Evolutionary conservation across 139 green algal species (phyloP).

Genomic region (Chlamydomonas applanata): DNA sequence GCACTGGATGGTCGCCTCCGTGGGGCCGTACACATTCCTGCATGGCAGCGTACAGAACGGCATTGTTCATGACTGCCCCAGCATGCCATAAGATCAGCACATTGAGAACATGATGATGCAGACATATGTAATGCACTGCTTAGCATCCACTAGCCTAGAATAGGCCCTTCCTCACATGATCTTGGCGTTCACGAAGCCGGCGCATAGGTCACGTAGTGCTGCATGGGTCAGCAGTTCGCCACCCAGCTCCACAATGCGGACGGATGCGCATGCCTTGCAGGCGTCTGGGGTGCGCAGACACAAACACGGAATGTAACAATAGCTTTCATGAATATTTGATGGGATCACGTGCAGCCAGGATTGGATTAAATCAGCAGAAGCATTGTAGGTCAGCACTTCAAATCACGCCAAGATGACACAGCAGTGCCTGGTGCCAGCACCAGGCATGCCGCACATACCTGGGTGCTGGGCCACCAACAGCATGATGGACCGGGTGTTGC

Average conservation of each 20-base stretch:
- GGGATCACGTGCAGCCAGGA: too few species aligned
- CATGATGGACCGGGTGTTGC: background rate
- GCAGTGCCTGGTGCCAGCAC: background rate
- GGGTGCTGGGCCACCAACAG: background rate
- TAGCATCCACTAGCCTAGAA: too few species aligned
- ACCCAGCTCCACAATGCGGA: background rate
- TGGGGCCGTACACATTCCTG: conserved; percentile 41
- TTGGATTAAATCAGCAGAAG: too few species aligned
- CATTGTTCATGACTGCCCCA: background rate
- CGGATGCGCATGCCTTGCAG: background rate
- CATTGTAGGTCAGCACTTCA: too few species aligned
- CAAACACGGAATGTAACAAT: too few species aligned
- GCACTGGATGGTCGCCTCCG: conserved; percentile 35
- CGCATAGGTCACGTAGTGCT: background rate
- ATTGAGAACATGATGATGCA: too few species aligned
- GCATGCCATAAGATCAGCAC: too few species aligned
- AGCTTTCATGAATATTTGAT: too few species aligned
- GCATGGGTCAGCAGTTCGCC: background rate
- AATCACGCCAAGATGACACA: too few species aligned
- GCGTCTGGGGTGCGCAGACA: background rate
- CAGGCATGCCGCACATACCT: background rate
- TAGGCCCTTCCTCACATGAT: background rate
- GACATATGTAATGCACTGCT: too few species aligned
- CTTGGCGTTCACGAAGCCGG: background rate
- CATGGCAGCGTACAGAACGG: background rate